These are phyloP conservation scores for Nakazawaea ernobii DNA, from an alignment of 805 yeast species.

Conservation along the genomic window DNA sequence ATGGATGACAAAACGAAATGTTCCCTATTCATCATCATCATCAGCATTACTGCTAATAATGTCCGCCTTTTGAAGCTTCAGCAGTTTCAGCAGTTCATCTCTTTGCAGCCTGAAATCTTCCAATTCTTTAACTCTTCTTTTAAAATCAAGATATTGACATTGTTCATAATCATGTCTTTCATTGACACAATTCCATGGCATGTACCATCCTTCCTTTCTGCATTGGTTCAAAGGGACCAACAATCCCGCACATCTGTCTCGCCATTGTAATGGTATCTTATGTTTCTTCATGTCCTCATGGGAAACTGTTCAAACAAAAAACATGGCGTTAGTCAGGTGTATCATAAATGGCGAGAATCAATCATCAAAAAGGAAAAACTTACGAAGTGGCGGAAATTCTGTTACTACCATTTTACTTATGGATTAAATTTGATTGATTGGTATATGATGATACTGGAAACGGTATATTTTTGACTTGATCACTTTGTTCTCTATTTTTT, in stretches of 20 bases:
- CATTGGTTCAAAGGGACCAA: constrained; percentile 58
- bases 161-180: constrained; percentile 81
- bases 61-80: background rate
- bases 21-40: background rate
- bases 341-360: background rate
- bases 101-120: constrained; percentile 43
- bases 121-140: constrained; percentile 72
- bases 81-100: constrained; percentile 13
- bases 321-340: constrained; percentile 12
- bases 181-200: constrained; percentile 71
- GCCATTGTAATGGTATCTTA: constrained; percentile 70
- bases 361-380: constrained; percentile 17
- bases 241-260: constrained; percentile 77
- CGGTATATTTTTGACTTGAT: background rate
- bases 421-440: background rate
- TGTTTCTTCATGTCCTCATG: constrained; percentile 80
- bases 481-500: no score
- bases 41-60: background rate
- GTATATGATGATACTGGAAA: background rate
- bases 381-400: constrained; percentile 37
- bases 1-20: no score
- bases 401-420: constrained; percentile 22
- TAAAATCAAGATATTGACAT: constrained; percentile 77
- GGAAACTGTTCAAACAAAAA: constrained; percentile 40
- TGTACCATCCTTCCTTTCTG: constrained; percentile 46